Evolutionary conservation across 768 basidiomycete genomes (phyloP).

Genomic region (Mycena polygramma): DNA sequence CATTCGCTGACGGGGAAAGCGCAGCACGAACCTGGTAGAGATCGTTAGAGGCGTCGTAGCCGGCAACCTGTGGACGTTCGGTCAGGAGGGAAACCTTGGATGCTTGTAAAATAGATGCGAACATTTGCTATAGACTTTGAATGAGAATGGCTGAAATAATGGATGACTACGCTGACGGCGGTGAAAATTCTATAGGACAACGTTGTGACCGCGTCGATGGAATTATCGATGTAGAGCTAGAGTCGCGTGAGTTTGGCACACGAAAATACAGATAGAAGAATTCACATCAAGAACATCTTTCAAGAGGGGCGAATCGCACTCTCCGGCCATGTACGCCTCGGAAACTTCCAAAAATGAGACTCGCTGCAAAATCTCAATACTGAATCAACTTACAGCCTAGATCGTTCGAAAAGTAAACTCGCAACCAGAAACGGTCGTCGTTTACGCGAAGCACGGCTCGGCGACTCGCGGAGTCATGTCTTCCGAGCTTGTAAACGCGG

Average conservation of each 20-base stretch:
- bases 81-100: neutral
- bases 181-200: neutral
- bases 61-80: neutral
- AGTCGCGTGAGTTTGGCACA: neutral
- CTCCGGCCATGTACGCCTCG: slow-evolving; percentile 11
- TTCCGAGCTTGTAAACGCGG: slow-evolving; percentile 13
- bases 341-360: neutral
- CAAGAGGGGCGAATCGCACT: neutral
- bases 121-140: too few relatives aligned
- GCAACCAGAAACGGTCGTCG: slow-evolving; percentile 29
- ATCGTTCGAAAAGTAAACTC: slow-evolving; percentile 45
- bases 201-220: neutral
- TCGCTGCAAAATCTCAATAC: too few relatives aligned
- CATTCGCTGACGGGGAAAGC: neutral
- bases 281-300: slow-evolving; percentile 3
- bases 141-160: too few relatives aligned
- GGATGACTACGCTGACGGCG: too few relatives aligned
- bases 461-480: neutral
- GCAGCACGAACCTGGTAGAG: neutral
- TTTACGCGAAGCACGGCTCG: slow-evolving; percentile 9
- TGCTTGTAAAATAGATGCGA: too few relatives aligned
- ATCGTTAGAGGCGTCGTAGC: neutral
- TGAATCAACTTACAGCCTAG: slow-evolving; percentile 49
- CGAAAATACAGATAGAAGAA: neutral
- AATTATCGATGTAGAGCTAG: neutral